A percentile compares a stretch with the other conserved stretches of the same genome.
These are phyloP conservation scores for Ochromonas danica DNA, from an alignment of 108 stramenopile species.

Conservation along the genomic window DNA sequence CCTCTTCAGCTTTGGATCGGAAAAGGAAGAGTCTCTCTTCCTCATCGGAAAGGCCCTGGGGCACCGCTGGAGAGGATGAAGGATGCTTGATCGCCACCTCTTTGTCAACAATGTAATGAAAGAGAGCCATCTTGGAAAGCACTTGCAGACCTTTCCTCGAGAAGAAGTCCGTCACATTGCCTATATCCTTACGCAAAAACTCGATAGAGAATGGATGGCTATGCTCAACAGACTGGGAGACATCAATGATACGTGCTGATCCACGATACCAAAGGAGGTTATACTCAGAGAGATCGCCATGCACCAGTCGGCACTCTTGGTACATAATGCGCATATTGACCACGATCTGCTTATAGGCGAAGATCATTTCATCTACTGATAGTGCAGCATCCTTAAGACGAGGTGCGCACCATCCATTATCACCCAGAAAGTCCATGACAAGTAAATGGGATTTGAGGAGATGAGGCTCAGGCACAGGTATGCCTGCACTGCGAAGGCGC, in stretches of 20 bases:
- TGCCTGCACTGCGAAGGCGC: slow-evolving; percentile 74
- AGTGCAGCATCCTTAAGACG: slow-evolving; percentile 77
- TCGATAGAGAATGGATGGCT: slow-evolving; percentile 93
- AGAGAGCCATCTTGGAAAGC: slow-evolving; percentile 38
- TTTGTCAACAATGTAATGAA: slow-evolving; percentile 49
- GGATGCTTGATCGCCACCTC: no score
- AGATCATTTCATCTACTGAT: slow-evolving; percentile 16
- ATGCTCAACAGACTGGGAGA: slow-evolving; percentile 90
- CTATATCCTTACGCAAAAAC: slow-evolving; percentile 89
- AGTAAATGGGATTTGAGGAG: slow-evolving; percentile 88
- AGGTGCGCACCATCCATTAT: slow-evolving; percentile 89
- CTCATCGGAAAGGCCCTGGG: not conserved
- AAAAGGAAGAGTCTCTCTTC: slow-evolving; percentile 35
- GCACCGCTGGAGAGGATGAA: no score
- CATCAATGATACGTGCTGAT: slow-evolving; percentile 89
- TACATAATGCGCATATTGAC: slow-evolving; percentile 81
- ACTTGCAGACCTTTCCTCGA: slow-evolving; percentile 66
- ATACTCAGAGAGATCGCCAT: slow-evolving; percentile 80
- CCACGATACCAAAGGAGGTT: slow-evolving; percentile 91
- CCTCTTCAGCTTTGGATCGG: not conserved
- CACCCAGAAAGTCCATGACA: slow-evolving; percentile 96
- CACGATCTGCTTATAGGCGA: slow-evolving; percentile 76
- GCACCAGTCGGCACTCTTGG: slow-evolving; percentile 81
- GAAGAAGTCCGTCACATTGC: slow-evolving; percentile 95
- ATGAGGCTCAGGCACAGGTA: slow-evolving; percentile 80